Base-by-base conservation (phyloP, 768 basidiomycete genomes). In the Paxillus rubicundulus region DNA sequence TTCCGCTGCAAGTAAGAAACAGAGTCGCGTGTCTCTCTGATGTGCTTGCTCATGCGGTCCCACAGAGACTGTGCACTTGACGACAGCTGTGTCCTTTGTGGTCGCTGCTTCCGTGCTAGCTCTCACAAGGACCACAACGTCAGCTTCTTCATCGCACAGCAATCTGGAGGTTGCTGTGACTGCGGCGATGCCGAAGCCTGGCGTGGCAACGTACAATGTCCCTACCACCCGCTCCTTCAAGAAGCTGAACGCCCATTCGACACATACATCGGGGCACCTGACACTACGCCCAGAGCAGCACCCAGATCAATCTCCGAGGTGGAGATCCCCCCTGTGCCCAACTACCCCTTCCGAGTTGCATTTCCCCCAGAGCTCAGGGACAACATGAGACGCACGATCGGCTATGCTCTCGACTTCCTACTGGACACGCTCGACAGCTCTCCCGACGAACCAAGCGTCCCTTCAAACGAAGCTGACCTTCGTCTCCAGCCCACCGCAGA, bases 101-200 rank as follows among this genome's bases (percentile, higher is more conserved):
- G 89, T 1, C 79, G 81, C 44, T 98, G 97, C 69, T 98, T 95
- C 72, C 86, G 90, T 60, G 81, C 88, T 1, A 88, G 89, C n/a
- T 79, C 87, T 51, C 96, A 98, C 65, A 72, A 74, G 18, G 85
- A 84, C 41, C 96, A 98, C 73, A 96, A 92, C 58, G 85, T 98
- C 60, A 87, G 88, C 53, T 95, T 98, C 74, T 92, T 91, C 70
- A 88, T 96, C 59, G 86, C 89, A 8, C 90, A 91, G 52, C 93
- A 97, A 60, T 86, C 89, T 0, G 89, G 93, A 7, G 90, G 93
- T 5, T 94, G 91, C 60, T 99, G 97, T 65, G 94, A 98, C 70
- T 98, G 96, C 61, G 93, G 93, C 14, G 95, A 98, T 62, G 76
- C 80, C 20, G 89, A 96, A 62, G 91, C 92, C 2, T 98, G 94